Evolutionary conservation across 148 eudicot genomes (phyloP).

Genomic region (Camellia sinensis): DNA sequence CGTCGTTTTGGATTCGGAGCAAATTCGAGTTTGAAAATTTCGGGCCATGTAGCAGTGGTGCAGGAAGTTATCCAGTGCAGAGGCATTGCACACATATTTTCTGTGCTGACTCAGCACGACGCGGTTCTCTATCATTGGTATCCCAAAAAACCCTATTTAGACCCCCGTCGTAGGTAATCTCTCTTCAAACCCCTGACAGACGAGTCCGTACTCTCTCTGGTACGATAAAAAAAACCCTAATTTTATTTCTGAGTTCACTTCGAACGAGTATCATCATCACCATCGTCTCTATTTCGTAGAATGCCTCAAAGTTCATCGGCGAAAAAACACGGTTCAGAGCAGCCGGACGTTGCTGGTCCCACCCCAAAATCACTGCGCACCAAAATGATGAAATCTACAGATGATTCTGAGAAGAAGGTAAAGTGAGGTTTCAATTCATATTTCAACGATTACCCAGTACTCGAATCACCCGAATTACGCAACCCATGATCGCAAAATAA

Average conservation of each 20-base stretch:
- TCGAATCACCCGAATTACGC: neutral
- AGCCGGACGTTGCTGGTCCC: slow-evolving; percentile 41
- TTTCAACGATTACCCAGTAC: neutral
- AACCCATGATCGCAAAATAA: neutral
- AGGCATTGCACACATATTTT: too few relatives aligned
- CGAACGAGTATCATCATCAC: neutral
- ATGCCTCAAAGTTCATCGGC: slow-evolving; percentile 41
- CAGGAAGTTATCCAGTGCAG: too few relatives aligned
- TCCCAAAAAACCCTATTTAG: neutral
- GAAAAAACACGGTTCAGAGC: slow-evolving; percentile 34
- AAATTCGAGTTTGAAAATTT: too few relatives aligned
- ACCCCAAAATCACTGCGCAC: slow-evolving; percentile 47
- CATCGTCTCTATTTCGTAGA: neutral
- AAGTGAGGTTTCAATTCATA: neutral
- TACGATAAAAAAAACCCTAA: slow-evolving; percentile 1
- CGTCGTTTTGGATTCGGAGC: too few relatives aligned
- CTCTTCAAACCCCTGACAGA: neutral
- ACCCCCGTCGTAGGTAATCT: slow-evolving; percentile 9
- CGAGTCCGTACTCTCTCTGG: neutral
- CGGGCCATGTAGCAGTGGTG: too few relatives aligned
- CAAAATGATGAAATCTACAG: slow-evolving; percentile 45
- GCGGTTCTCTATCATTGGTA: slow-evolving; percentile 3
- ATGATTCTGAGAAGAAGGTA: slow-evolving; percentile 45
- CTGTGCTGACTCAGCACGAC: too few relatives aligned
- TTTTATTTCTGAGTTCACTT: neutral